Percentiles rank a stretch among this genome's conserved stretches.
These are phyloP conservation scores for Aspergillus proliferans DNA, from an alignment of 2,329 filamentous ascomycete genomes.

Conservation along the genomic window DNA sequence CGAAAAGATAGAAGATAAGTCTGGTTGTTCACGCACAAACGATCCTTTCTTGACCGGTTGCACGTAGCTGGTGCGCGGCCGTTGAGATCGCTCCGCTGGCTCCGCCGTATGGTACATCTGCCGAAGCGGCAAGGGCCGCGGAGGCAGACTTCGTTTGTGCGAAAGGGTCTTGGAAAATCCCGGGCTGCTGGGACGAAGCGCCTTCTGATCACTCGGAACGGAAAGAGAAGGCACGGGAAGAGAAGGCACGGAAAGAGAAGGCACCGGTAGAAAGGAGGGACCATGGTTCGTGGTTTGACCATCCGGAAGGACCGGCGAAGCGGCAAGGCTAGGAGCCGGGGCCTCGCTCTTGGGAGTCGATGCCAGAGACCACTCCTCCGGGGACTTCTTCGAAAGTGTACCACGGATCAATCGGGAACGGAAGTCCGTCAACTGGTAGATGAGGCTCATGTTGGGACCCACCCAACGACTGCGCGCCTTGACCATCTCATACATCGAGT, in stretches of 20 bases:
- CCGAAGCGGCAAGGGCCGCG: constrained; percentile 33
- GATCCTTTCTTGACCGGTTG: constrained; percentile 30
- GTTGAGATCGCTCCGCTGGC: constrained; percentile 11
- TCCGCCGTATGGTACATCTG: constrained; percentile 26
- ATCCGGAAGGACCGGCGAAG: constrained; percentile 11
- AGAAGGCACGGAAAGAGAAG: constrained; percentile 17
- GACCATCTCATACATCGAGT: constrained; percentile 59
- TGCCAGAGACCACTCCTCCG: constrained; percentile 31
- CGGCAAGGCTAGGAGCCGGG: constrained; percentile 1
- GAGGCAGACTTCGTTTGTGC: constrained; percentile 28
- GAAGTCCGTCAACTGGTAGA: constrained; percentile 63
- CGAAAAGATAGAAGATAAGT: constrained; percentile 36
- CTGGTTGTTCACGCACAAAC: constrained; percentile 33
- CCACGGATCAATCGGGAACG: constrained; percentile 37
- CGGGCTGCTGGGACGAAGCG: constrained; percentile 20
- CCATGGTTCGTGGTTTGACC: constrained; percentile 13
- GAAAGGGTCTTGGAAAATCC: constrained; percentile 20
- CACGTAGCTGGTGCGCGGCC: constrained; percentile 12
- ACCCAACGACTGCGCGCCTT: constrained; percentile 62
- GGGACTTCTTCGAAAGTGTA: constrained; percentile 24
- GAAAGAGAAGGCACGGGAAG: constrained; percentile 18
- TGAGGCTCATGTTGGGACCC: constrained; percentile 62
- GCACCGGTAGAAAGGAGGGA: constrained; percentile 19
- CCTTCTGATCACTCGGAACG: constrained; percentile 17
- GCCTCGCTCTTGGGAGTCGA: constrained; percentile 22